Percentiles rank a stretch among this genome's conserved stretches.
Evolutionary conservation across 2,329 filamentous ascomycete species (phyloP).

Genomic region (Xylariales sp.): DNA sequence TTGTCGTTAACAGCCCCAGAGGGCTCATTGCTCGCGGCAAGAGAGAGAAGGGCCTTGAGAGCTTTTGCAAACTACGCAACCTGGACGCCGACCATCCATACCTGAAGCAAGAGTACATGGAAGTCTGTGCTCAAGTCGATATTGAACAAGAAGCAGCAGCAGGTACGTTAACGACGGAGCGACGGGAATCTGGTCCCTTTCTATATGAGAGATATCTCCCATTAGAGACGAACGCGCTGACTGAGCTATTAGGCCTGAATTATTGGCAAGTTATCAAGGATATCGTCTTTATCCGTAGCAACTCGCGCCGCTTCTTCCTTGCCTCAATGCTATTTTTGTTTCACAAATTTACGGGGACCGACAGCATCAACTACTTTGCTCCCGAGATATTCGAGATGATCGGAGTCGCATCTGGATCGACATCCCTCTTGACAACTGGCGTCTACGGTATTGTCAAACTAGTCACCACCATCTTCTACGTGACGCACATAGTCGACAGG

Average conservation of each 20-base stretch:
- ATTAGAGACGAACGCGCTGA: no score
- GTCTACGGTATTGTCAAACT: slow-evolving; percentile 29
- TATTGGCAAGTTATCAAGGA: slow-evolving; percentile 29
- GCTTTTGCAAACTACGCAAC: slow-evolving; percentile 31
- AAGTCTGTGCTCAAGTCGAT: slow-evolving; percentile 29
- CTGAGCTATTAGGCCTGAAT: slow-evolving; percentile 18
- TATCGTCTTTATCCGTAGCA: slow-evolving; percentile 22
- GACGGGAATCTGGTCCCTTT: no score
- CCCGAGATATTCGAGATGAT: slow-evolving; percentile 35
- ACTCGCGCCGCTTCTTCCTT: slow-evolving; percentile 27
- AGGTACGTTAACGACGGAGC: no score
- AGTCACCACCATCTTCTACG: slow-evolving; percentile 25
- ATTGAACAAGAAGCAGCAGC: slow-evolving; percentile 17
- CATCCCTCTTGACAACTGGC: slow-evolving; percentile 30
- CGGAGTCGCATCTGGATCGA: slow-evolving; percentile 25
- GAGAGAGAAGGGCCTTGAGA: slow-evolving; percentile 27
- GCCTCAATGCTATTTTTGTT: slow-evolving; percentile 32
- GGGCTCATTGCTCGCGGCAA: slow-evolving; percentile 30
- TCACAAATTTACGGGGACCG: slow-evolving; percentile 36
- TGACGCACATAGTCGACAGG: slow-evolving; percentile 25
- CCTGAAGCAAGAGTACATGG: slow-evolving; percentile 30
- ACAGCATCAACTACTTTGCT: slow-evolving; percentile 34
- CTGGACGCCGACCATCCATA: slow-evolving; percentile 32
- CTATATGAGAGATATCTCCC: no score
- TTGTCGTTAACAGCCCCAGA: slow-evolving; percentile 28